These are phyloP conservation scores for Rhodamnia argentea DNA, from an alignment of 345 rosid genomes.

Conservation along the genomic window DNA sequence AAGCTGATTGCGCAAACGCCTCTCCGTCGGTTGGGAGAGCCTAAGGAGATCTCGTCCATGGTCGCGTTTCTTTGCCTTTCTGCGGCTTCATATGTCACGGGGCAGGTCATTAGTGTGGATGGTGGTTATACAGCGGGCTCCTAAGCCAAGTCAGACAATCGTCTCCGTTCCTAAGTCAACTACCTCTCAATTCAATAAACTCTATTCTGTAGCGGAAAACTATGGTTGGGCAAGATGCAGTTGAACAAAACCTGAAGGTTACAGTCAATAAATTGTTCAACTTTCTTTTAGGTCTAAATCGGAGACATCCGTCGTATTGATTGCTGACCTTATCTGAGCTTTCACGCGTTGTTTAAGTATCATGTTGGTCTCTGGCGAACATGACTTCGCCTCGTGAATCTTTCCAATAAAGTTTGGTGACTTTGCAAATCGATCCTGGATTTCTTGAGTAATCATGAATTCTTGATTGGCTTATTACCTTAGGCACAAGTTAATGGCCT, in stretches of 20 bases:
- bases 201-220: no score
- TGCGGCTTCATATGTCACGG: conserved; percentile 42
- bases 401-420: not conserved
- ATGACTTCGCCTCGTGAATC: not conserved
- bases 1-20: conserved; percentile 10
- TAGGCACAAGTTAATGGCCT: not conserved
- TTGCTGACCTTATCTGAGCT: not conserved
- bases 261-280: no score
- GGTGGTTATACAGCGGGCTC: conserved; percentile 15
- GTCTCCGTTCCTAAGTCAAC: not conserved
- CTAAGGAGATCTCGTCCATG: conserved; percentile 26
- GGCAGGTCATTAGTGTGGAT: conserved; percentile 29
- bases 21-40: conserved; percentile 24
- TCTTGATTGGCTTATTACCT: not conserved
- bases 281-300: not conserved
- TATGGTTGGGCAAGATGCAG: no score
- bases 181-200: not conserved
- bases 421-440: not conserved
- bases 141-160: not conserved
- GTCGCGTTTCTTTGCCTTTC: conserved; percentile 39
- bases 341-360: not conserved
- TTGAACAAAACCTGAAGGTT: no score
- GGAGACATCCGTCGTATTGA: not conserved
- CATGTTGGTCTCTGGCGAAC: not conserved
- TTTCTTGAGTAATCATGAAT: not conserved